A percentile compares a stretch with the other conserved stretches of the same genome.
Evolutionary conservation across 805 yeast species (phyloP).

Genomic region (Starmerella scarabaei): DNA sequence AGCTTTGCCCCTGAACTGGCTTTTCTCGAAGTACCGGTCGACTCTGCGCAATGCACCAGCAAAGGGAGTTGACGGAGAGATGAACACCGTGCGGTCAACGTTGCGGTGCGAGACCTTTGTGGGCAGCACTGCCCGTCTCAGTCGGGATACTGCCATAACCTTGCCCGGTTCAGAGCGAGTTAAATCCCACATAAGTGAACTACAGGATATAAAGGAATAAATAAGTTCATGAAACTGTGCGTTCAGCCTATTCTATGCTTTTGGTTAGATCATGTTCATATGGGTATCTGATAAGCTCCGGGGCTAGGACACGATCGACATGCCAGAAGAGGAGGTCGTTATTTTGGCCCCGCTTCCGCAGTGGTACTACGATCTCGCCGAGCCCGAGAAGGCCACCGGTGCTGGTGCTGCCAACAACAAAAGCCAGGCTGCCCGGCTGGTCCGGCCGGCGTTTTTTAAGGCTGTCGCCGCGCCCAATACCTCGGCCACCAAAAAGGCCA

Average conservation of each 20-base stretch:
- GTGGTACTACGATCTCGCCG: slow-evolving; percentile 23
- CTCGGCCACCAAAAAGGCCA: slow-evolving; percentile 2
- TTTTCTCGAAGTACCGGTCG: slow-evolving; percentile 36
- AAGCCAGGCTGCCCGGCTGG: slow-evolving; percentile 8
- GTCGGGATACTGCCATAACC: slow-evolving; percentile 8
- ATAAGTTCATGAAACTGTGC: no score
- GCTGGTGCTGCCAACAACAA: slow-evolving; percentile 2
- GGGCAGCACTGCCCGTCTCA: slow-evolving; percentile 10
- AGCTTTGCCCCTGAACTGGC: slow-evolving; percentile 33
- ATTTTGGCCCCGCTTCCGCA: slow-evolving; percentile 21
- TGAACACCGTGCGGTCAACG: slow-evolving; percentile 29
- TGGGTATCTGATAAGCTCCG: no score
- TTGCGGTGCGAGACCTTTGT: slow-evolving; percentile 2
- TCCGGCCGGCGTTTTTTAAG: slow-evolving; percentile 7
- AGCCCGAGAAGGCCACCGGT: slow-evolving; percentile 18
- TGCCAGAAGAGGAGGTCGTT: no score
- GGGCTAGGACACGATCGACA: no score
- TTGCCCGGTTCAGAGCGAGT: background rate
- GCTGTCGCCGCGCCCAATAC: background rate
- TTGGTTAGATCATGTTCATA: no score
- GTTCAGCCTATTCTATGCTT: no score
- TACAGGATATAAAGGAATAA: no score
- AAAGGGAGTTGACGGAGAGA: slow-evolving; percentile 58
- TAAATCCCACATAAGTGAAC: background rate
- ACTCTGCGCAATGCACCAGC: slow-evolving; percentile 60